Evolutionary conservation across 345 rosid species (phyloP).

Genomic region (Rhizophora mangle): DNA sequence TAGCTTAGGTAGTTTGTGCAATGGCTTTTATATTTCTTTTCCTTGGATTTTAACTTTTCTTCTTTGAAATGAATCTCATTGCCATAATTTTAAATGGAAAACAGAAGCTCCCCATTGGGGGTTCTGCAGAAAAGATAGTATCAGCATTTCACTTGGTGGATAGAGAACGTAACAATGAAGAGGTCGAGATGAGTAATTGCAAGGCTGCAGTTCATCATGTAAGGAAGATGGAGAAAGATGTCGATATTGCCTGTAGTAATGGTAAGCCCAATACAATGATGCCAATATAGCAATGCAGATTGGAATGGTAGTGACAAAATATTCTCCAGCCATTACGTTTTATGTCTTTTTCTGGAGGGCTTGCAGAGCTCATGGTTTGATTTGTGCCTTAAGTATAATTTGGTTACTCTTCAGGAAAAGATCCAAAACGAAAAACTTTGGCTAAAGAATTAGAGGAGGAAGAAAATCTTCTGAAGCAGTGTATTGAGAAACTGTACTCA

Average conservation of each 20-base stretch:
- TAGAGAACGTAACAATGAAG: slow-evolving; percentile 72
- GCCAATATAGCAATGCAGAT: neutral
- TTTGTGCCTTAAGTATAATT: slow-evolving; percentile 11
- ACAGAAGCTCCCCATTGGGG: slow-evolving; percentile 78
- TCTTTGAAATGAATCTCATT: slow-evolving; percentile 8
- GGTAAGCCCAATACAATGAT: slow-evolving; percentile 37
- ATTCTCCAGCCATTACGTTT: neutral
- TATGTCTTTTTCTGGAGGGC: neutral
- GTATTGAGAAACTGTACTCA: slow-evolving; percentile 76
- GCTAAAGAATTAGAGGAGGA: slow-evolving; percentile 70
- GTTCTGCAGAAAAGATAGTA: slow-evolving; percentile 82
- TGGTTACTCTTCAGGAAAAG: slow-evolving; percentile 43
- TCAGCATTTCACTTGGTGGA: slow-evolving; percentile 77
- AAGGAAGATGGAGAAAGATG: slow-evolving; percentile 83
- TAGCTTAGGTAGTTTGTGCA: no score
- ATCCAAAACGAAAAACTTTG: slow-evolving; percentile 55
- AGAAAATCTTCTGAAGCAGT: slow-evolving; percentile 66
- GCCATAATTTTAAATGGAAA: neutral
- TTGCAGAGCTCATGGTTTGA: slow-evolving; percentile 9
- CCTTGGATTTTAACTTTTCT: neutral
- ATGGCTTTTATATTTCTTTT: neutral
- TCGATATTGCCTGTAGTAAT: slow-evolving; percentile 50
- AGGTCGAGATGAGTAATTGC: slow-evolving; percentile 76
- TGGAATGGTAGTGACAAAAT: slow-evolving; percentile 5
- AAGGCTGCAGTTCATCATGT: slow-evolving; percentile 62